phyloP scores from a whole-genome alignment of 441 rosid genomes.

The Isatis lusitanica region DNA sequence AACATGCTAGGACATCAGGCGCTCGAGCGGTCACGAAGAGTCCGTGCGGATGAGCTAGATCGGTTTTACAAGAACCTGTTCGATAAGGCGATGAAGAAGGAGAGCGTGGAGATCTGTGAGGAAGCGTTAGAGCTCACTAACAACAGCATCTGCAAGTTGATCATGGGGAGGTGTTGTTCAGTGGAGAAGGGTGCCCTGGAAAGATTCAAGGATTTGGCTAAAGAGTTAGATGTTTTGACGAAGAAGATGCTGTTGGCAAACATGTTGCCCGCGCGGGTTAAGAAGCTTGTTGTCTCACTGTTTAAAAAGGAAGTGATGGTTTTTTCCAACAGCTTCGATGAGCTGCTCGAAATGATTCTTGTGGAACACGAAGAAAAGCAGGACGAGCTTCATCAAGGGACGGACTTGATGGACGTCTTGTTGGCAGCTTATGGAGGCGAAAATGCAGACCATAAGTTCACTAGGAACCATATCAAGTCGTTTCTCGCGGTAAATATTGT shows the following conservation, averaged over 20 bases:
- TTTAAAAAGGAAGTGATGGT: neutral
- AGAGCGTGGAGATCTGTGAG: neutral
- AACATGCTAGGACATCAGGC: neutral
- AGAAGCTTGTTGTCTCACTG: neutral
- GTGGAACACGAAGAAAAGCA: neutral
- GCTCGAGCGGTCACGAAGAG: neutral
- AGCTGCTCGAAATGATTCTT: neutral
- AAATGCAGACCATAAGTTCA: constrained; percentile 6
- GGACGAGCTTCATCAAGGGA: neutral
- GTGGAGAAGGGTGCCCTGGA: neutral
- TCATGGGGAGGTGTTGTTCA: neutral
- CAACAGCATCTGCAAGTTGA: neutral
- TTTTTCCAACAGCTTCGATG: neutral
- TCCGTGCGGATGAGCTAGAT: neutral
- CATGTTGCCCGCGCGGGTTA: neutral
- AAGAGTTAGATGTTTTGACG: neutral
- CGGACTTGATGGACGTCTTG: neutral
- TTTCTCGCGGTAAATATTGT: neutral
- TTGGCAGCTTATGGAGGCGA: neutral
- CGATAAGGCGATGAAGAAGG: neutral
- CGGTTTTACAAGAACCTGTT: neutral
- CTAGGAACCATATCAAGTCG: neutral
- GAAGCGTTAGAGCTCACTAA: neutral
- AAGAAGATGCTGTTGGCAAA: neutral
- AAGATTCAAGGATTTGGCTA: neutral